Evolutionary conservation across 352 stramenopile genomes (phyloP).

Genomic region (Peronospora belbahrii): DNA sequence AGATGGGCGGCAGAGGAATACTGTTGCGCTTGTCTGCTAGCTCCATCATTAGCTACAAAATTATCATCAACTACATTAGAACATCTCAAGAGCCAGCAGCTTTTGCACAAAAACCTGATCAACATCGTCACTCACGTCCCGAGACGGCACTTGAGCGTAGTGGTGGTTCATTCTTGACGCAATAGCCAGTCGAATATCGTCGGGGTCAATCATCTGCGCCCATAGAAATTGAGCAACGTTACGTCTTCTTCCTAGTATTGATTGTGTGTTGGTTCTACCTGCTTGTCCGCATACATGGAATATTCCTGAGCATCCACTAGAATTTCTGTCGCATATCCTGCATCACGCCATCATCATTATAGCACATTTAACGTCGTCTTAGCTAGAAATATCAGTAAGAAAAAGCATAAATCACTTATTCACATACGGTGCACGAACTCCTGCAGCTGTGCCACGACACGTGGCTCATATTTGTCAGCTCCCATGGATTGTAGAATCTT

Average conservation of each 20-base stretch:
- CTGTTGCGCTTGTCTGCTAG: conserved; percentile 78
- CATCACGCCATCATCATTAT: too few relatives aligned
- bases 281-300: conserved; percentile 67
- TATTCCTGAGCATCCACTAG: conserved; percentile 83
- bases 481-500: conserved; percentile 74
- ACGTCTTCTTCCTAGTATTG: not conserved
- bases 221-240: conserved; percentile 4
- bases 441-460: conserved; percentile 72
- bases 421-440: conserved; percentile 74
- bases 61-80: conserved; percentile 1
- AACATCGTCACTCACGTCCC: conserved; percentile 34
- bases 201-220: conserved; percentile 48
- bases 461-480: conserved; percentile 66
- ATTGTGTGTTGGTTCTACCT: conserved; percentile 18
- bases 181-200: conserved; percentile 75
- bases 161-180: conserved; percentile 71
- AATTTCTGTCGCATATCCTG: conserved; percentile 78
- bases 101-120: not conserved
- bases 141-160: conserved; percentile 62
- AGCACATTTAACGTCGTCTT: too few relatives aligned
- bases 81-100: not conserved
- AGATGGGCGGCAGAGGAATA: conserved; percentile 66
- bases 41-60: conserved; percentile 73
- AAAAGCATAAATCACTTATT: not conserved
- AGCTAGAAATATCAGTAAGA: too few relatives aligned